Conservation (phyloP, 1,284 basidiomycete species). For the Takashimella koratensis region DNA sequence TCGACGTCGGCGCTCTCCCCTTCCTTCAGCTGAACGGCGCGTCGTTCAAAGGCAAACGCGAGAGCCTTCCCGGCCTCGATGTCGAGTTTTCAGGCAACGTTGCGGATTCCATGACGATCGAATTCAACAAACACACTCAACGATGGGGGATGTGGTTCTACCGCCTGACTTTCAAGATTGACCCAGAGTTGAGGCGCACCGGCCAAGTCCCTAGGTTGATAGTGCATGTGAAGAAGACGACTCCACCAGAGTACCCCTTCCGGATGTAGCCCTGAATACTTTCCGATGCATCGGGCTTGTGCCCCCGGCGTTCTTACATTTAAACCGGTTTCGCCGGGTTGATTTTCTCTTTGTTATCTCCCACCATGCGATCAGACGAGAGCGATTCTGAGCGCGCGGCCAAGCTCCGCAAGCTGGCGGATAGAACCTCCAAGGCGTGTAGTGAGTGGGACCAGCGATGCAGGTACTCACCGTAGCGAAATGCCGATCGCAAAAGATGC, state of each 20-base stretch:
- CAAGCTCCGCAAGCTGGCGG: slow-evolving; percentile 16
- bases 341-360: background rate
- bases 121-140: slow-evolving; percentile 1
- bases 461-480: slow-evolving; percentile 6
- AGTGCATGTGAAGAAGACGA: slow-evolving; percentile 9
- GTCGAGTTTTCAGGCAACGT: slow-evolving; percentile 14
- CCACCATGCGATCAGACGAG: background rate
- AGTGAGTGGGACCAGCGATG: slow-evolving; percentile 8
- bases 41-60: background rate
- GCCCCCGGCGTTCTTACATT: no score
- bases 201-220: slow-evolving; percentile 4
- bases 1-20: slow-evolving; percentile 12
- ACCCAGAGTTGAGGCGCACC: background rate
- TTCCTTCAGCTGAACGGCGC: slow-evolving; percentile 9
- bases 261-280: background rate
- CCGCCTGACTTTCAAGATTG: slow-evolving; percentile 7
- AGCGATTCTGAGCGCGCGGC: background rate
- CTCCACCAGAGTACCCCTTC: background rate
- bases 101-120: background rate
- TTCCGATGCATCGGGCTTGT: background rate
- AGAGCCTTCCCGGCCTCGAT: slow-evolving; percentile 13
- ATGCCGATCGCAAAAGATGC: slow-evolving; percentile 22
- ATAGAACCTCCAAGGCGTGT: slow-evolving; percentile 20
- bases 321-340: background rate
- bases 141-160: slow-evolving; percentile 3